phyloP scores from a whole-genome alignment of 2,329 filamentous ascomycete species.

The Fragosphaeria purpurea region DNA sequence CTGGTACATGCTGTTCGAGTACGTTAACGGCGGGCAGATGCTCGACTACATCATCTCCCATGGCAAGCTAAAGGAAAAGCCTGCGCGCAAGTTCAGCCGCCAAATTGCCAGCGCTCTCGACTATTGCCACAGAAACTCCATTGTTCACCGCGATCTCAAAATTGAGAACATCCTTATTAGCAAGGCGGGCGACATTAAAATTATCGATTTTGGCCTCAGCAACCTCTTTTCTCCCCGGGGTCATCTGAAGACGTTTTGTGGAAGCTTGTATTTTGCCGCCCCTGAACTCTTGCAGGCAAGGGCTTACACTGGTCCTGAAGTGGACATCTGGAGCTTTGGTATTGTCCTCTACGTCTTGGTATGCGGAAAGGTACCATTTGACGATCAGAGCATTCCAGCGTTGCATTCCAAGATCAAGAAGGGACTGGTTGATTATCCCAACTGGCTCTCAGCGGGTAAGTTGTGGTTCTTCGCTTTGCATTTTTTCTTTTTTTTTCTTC shows the following conservation, averaged over 20 bases:
- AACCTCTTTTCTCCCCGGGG: constrained; percentile 83
- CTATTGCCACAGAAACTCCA: constrained; percentile 96
- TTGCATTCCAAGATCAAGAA: constrained; percentile 99
- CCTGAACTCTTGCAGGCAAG: constrained; percentile 89
- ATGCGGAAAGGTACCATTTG: constrained; percentile 95
- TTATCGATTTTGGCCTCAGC: constrained; percentile 96
- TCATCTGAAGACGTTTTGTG: constrained; percentile 92
- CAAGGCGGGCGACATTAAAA: constrained; percentile 98
- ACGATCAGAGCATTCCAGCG: constrained; percentile 98
- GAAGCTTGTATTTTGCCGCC: constrained; percentile 94
- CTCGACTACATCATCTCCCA: constrained; percentile 99
- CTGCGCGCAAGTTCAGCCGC: constrained; percentile 91
- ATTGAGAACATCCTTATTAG: constrained; percentile 99
- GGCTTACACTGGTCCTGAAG: constrained; percentile 91
- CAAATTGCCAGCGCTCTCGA: constrained; percentile 95
- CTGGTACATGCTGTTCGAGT: constrained; percentile 99
- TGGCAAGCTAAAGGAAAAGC: constrained; percentile 94
- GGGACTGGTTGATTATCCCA: constrained; percentile 88
- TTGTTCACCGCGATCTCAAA: constrained; percentile 94
- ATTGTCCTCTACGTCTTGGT: constrained; percentile 96
- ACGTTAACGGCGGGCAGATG: constrained; percentile 98
- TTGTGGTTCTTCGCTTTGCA: constrained; percentile 8
- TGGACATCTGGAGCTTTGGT: constrained; percentile 97
- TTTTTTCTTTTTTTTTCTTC: neutral
- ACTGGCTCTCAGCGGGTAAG: constrained; percentile 81